Percentiles rank a stretch among this genome's conserved stretches.
These are phyloP conservation scores for Chondrostereum purpureum DNA, from an alignment of 1,284 basidiomycete genomes.

Conservation along the genomic window DNA sequence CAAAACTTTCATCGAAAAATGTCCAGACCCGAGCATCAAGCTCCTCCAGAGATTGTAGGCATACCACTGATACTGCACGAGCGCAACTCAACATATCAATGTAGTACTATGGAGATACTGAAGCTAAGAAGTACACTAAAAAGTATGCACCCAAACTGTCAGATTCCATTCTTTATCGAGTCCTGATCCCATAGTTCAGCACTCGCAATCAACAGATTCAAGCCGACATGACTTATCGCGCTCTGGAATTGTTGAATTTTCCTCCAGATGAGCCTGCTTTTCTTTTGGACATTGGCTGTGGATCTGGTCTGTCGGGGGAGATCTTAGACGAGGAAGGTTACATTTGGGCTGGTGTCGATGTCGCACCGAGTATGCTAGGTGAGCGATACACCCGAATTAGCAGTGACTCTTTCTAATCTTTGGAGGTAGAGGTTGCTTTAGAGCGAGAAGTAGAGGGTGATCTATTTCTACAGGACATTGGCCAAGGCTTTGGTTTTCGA, in stretches of 20 bases:
- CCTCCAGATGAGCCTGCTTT: slow-evolving; percentile 74
- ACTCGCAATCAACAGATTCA: slow-evolving; percentile 97
- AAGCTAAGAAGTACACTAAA: slow-evolving; percentile 95
- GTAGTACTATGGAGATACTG: slow-evolving; percentile 94
- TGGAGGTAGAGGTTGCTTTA: slow-evolving; percentile 80
- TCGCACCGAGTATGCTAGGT: slow-evolving; percentile 97
- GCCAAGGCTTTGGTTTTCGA: slow-evolving; percentile 90
- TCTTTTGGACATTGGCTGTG: slow-evolving; percentile 95
- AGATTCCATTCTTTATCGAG: slow-evolving; percentile 17
- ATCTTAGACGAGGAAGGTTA: slow-evolving; percentile 94
- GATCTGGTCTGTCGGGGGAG: slow-evolving; percentile 96
- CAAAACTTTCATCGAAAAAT: slow-evolving; percentile 38
- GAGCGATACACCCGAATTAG: background rate
- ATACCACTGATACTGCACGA: slow-evolving; percentile 1
- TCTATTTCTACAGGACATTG: slow-evolving; percentile 88
- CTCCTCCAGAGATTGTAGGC: slow-evolving; percentile 93
- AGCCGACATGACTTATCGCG: slow-evolving; percentile 95
- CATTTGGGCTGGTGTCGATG: slow-evolving; percentile 92
- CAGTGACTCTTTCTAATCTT: background rate
- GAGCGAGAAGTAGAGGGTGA: slow-evolving; percentile 93
- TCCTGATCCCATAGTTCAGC: slow-evolving; percentile 33
- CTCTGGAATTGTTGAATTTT: slow-evolving; percentile 85
- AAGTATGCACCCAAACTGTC: too few species aligned
- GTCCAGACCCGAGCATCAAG: slow-evolving; percentile 93
- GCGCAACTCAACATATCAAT: slow-evolving; percentile 4